These are phyloP conservation scores for Cercophora newfieldiana DNA, from an alignment of 495 filamentous ascomycete genomes.

Conservation along the genomic window DNA sequence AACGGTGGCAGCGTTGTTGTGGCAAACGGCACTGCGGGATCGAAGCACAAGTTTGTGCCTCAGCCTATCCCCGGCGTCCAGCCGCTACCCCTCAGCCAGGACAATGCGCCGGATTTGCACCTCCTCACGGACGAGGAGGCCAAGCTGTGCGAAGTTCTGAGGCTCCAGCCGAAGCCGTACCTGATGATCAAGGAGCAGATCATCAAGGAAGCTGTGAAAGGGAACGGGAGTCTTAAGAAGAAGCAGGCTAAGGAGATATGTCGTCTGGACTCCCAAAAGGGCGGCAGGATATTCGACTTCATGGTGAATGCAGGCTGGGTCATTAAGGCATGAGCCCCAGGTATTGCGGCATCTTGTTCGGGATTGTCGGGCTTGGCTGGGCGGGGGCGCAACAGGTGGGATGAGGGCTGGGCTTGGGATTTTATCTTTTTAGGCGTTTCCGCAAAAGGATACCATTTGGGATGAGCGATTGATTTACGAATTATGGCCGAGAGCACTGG, in stretches of 20 bases:
- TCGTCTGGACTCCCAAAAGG: conserved; percentile 52
- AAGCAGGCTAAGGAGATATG: conserved; percentile 73
- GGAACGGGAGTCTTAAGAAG: conserved; percentile 84
- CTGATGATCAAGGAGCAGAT: conserved; percentile 88
- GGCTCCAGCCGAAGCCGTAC: conserved; percentile 90
- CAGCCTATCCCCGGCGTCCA: conserved; percentile 56
- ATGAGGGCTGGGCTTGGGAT: neutral
- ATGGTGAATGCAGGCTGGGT: conserved; percentile 94
- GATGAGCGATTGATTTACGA: neutral
- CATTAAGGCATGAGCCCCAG: conserved; percentile 58
- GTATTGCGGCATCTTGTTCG: neutral
- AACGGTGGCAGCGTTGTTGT: conserved; percentile 46
- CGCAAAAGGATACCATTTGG: neutral
- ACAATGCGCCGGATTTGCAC: conserved; percentile 79
- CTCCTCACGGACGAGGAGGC: conserved; percentile 81
- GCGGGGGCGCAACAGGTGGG: neutral
- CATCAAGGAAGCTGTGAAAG: conserved; percentile 83
- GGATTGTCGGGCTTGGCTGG: neutral
- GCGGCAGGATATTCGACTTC: conserved; percentile 82
- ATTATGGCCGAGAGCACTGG: neutral
- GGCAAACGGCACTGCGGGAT: conserved; percentile 36
- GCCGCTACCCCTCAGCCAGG: conserved; percentile 69
- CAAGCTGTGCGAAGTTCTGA: conserved; percentile 78
- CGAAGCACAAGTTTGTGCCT: conserved; percentile 44
- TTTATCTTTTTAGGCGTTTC: neutral